Evolutionary conservation across 768 basidiomycete genomes (phyloP).

Genomic region (Tylopilus vinaceipallidus): DNA sequence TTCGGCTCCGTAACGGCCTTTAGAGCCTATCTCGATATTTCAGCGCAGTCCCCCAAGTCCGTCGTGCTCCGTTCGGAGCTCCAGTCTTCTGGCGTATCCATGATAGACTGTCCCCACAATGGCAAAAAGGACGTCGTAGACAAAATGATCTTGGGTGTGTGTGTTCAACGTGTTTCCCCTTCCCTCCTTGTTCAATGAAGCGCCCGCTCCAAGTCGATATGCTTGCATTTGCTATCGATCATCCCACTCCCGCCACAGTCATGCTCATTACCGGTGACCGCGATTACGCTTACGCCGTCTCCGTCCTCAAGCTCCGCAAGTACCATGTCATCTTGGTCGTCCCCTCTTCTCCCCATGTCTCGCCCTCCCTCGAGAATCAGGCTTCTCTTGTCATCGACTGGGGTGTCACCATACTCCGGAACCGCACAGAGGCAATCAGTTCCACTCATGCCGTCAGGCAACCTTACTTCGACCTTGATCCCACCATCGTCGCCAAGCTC

Average conservation of each 20-base stretch:
- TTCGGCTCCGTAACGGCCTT: conserved; percentile 49
- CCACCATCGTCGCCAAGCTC: conserved; percentile 19
- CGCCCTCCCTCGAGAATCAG: conserved; percentile 50
- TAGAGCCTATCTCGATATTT: conserved; percentile 52
- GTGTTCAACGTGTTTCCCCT: conserved; percentile 5
- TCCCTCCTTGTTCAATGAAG: conserved; percentile 1
- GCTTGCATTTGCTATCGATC: conserved; percentile 64
- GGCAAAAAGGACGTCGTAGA: conserved; percentile 40
- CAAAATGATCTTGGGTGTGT: conserved; percentile 47
- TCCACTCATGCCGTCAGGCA: conserved; percentile 23
- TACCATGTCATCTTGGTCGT: conserved; percentile 53
- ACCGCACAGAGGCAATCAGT: conserved; percentile 21
- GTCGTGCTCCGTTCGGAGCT: conserved; percentile 39
- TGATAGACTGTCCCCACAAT: conserved; percentile 36
- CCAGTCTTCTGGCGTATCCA: conserved; percentile 43
- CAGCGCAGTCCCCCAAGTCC: conserved; percentile 38
- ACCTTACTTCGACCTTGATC: conserved; percentile 25
- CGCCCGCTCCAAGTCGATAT: conserved; percentile 53
- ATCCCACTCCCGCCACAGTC: conserved; percentile 49
- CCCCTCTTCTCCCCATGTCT: conserved; percentile 35
- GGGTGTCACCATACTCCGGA: conserved; percentile 39
- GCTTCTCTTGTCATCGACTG: conserved; percentile 55
- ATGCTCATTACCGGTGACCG: conserved; percentile 66
- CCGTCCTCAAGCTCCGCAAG: conserved; percentile 50
- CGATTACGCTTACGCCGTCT: conserved; percentile 64